Evolutionary conservation across 352 stramenopile species (phyloP).

Genomic region (Hyaloperonospora arabidopsidis): DNA sequence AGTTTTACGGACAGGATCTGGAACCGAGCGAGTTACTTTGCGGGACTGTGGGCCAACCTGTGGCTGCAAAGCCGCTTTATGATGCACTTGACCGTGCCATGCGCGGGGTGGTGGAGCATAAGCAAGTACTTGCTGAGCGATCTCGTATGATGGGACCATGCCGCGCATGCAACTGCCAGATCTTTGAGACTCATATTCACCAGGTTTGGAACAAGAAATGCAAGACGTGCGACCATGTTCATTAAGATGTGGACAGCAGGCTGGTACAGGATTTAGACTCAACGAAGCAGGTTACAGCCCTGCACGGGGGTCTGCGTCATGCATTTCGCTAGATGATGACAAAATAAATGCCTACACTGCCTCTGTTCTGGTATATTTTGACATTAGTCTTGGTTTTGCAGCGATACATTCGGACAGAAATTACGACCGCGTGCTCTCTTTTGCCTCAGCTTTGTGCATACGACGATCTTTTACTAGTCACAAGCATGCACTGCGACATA

Average conservation of each 20-base stretch:
- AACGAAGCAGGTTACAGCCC: too few species aligned
- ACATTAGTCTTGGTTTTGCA: too few species aligned
- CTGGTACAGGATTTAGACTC: too few species aligned
- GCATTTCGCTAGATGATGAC: too few species aligned
- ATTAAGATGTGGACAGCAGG: constrained; percentile 17
- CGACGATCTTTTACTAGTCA: too few species aligned
- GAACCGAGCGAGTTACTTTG: constrained; percentile 36
- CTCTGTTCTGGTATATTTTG: too few species aligned
- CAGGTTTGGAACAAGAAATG: constrained; percentile 63
- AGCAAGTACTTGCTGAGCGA: constrained; percentile 25
- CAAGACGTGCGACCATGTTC: constrained; percentile 48
- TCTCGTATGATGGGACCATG: constrained; percentile 41
- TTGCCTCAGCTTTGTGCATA: too few species aligned
- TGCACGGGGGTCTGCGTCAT: too few species aligned
- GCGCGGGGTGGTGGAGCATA: constrained; percentile 35
- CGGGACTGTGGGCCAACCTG: constrained; percentile 33
- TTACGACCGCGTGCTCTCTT: too few species aligned
- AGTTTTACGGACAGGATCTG: constrained; percentile 86
- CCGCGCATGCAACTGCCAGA: constrained; percentile 33
- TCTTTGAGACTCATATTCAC: constrained; percentile 35
- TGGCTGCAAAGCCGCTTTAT: constrained; percentile 46
- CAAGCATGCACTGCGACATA: too few species aligned
- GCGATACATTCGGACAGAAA: too few species aligned
- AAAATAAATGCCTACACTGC: too few species aligned
- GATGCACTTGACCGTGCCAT: constrained; percentile 45